These are phyloP conservation scores for Gossypium australe DNA, from an alignment of 345 rosid species.

Conservation along the genomic window DNA sequence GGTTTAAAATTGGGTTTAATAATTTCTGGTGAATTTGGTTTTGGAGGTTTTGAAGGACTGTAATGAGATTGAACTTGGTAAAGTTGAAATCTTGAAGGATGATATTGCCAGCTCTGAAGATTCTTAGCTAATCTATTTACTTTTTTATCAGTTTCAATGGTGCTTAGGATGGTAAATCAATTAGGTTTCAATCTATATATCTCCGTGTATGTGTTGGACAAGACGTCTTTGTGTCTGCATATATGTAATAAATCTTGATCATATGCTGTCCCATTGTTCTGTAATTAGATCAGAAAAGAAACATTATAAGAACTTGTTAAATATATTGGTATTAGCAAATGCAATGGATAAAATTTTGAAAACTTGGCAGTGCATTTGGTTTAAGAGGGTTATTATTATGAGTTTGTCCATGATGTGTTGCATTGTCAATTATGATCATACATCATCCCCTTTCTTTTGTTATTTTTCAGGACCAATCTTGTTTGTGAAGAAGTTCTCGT, in stretches of 20 bases:
- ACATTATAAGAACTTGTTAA: neutral
- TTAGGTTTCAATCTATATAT: neutral
- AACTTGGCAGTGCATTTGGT: neutral
- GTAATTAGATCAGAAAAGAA: neutral
- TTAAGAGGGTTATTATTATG: neutral
- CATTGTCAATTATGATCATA: neutral
- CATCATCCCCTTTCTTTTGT: neutral
- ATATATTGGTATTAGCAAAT: too few species aligned
- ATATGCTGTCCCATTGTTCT: neutral
- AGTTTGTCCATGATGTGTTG: neutral
- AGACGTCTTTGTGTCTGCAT: neutral
- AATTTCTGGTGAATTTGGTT: neutral
- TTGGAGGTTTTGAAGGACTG: neutral
- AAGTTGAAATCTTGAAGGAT: neutral
- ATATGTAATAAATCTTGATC: neutral
- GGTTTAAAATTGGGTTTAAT: neutral
- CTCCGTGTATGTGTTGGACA: neutral
- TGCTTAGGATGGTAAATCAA: neutral
- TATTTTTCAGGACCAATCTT: conserved; percentile 44
- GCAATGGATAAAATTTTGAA: too few species aligned
- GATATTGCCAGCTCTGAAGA: neutral
- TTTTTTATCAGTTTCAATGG: neutral
- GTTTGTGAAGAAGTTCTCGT: conserved; percentile 49
- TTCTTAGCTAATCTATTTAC: neutral
- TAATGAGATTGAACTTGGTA: neutral